Evolutionary conservation across 2,329 filamentous ascomycete genomes (phyloP), one percentile per base, ranked within the genome.

Genomic region (Dactylellina cionopaga): DNA sequence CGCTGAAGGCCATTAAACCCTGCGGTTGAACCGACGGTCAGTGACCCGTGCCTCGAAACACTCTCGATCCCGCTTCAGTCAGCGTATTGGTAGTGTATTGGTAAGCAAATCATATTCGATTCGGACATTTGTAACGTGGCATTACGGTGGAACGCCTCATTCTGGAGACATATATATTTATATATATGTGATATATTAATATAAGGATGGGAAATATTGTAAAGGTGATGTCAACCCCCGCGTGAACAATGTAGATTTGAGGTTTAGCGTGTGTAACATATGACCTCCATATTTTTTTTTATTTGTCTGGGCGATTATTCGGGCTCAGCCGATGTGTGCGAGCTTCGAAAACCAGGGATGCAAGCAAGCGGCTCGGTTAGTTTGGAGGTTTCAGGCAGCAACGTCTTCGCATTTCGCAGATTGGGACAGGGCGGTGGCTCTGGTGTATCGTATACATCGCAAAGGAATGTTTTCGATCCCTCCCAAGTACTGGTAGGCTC

Each of bases 361-460:
- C 24, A 41, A 35, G n/a, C 4, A 22, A 49, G 52, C 62, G 62
- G 62, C 62, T 70, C 65, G 65, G 65, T 41, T 70, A 56, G 65
- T 55, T 51, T 63, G 22, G 49, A 56, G 37, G 65, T 63, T 70
- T 70, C 65, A 70, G 65, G 65, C 65, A 70, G 65, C 65, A 70
- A 70, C 65, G 49, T 60, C 41, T 62, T 70, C 47, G 56, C 65
- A 62, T 37, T 69, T 69, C 35, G 29, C 15, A 49, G 11, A 49
- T 51, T 60, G 11, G 29, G 13, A 52, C 47, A 63, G 59, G 47
- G 47, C 27, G 29, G 9, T 27, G n/a, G 17, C 39, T 52, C 24
- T 11, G n/a, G n/a, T n/a, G n/a, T n/a, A n/a, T n/a, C n/a, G n/a
- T n/a, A n/a, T n/a, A n/a, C n/a, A n/a, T n/a, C n/a, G 10, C 19